phyloP scores from a whole-genome alignment of 2,329 filamentous ascomycete genomes.

The Aureobasidium namibiae region DNA sequence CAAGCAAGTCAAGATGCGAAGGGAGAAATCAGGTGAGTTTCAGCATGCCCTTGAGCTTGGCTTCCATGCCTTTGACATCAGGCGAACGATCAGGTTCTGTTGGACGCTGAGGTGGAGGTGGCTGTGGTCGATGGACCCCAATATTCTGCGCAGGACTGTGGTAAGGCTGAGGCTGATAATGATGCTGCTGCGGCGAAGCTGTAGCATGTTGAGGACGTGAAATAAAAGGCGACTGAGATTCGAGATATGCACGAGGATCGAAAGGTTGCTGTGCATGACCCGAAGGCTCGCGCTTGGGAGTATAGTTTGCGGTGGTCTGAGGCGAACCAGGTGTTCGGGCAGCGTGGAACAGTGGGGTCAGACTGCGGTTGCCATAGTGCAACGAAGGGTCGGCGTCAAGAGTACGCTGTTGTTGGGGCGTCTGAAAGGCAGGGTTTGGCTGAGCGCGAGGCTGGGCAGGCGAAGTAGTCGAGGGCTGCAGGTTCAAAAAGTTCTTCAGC shows the following conservation, averaged over 20 bases:
- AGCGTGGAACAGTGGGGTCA: conserved; percentile 42
- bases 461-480: conserved; percentile 15
- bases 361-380: conserved; percentile 34
- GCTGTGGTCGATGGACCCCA: conserved; percentile 10
- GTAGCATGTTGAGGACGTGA: conserved; percentile 23
- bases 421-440: conserved; percentile 17
- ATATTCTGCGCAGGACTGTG: neutral
- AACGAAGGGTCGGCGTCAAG: conserved; percentile 7
- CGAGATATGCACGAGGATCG: conserved; percentile 24
- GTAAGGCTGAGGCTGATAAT: conserved; percentile 12
- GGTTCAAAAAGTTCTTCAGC: conserved; percentile 36
- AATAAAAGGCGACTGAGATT: conserved; percentile 20
- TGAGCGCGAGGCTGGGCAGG: conserved; percentile 18
- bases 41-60: conserved; percentile 33
- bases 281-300: conserved; percentile 18
- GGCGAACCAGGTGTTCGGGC: conserved; percentile 28
- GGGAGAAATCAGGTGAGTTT: conserved; percentile 18
- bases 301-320: conserved; percentile 9
- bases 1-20: neutral
- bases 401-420: conserved; percentile 11
- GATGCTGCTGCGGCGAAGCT: conserved; percentile 15
- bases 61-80: conserved; percentile 31
- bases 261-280: conserved; percentile 16
- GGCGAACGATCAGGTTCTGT: conserved; percentile 12
- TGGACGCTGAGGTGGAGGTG: conserved; percentile 5